Conservation (phyloP, 169 alveolate species). For the Plasmodium sp. region DNA sequence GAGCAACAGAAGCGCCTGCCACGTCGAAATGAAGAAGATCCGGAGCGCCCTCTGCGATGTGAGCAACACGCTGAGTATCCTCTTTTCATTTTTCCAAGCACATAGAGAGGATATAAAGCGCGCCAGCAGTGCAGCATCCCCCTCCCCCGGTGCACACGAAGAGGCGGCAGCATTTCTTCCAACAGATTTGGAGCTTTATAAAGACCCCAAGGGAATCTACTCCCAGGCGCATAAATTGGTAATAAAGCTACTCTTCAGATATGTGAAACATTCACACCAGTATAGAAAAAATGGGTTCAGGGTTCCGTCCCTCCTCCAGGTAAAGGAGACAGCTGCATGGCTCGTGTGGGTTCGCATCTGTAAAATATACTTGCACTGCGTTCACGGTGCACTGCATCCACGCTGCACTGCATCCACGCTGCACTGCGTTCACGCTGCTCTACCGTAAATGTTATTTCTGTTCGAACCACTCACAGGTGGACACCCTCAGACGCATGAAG, state of each 20-base stretch:
- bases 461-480: conserved; percentile 15
- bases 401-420: neutral
- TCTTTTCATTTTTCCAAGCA: conserved; percentile 16
- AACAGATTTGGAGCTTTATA: conserved; percentile 28
- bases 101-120: conserved; percentile 23
- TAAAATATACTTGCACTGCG: too few species aligned
- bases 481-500: neutral
- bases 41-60: conserved; percentile 53
- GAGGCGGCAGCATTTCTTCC: neutral
- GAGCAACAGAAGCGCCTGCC: conserved; percentile 56
- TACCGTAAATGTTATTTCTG: neutral
- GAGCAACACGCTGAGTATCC: neutral
- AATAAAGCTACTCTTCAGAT: conserved; percentile 38
- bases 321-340: neutral
- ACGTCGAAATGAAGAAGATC: conserved; percentile 31
- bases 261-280: conserved; percentile 9
- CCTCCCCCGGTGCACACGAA: neutral
- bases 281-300: conserved; percentile 5
- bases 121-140: neutral
- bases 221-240: conserved; percentile 30
- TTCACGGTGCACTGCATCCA: too few species aligned
- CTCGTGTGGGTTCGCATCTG: too few species aligned
- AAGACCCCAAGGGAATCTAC: conserved; percentile 31
- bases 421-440: neutral
- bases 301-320: conserved; percentile 21